phyloP scores from a whole-genome alignment of 2,329 filamentous ascomycete species.

The Onygenales sp. region DNA sequence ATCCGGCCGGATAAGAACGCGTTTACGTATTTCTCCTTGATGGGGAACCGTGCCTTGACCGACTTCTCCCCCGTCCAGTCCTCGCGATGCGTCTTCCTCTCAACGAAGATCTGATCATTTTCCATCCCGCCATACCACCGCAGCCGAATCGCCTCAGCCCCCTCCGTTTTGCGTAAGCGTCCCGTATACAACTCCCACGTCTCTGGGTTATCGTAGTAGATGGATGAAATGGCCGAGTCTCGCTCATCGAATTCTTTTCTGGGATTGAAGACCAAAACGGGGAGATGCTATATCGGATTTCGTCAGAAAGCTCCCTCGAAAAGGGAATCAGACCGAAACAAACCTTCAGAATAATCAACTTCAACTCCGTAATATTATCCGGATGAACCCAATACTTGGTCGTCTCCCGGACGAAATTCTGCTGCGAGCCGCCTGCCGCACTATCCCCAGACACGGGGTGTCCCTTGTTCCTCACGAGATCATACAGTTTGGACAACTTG shows the following conservation, averaged over 20 bases:
- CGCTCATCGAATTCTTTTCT: slow-evolving; percentile 90
- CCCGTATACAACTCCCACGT: slow-evolving; percentile 93
- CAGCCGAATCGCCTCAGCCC: slow-evolving; percentile 89
- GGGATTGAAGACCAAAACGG: slow-evolving; percentile 92
- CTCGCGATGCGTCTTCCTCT: slow-evolving; percentile 95
- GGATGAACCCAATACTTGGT: slow-evolving; percentile 99
- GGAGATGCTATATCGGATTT: slow-evolving; percentile 54
- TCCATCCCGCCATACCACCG: slow-evolving; percentile 98
- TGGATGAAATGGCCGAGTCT: slow-evolving; percentile 92
- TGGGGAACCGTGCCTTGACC: slow-evolving; percentile 88
- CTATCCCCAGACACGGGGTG: slow-evolving; percentile 90
- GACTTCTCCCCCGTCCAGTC: slow-evolving; percentile 99
- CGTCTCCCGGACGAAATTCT: slow-evolving; percentile 92
- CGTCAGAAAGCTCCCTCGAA: not conserved
- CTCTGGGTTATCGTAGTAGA: slow-evolving; percentile 94
- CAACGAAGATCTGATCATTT: slow-evolving; percentile 88
- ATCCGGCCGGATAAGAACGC: slow-evolving; percentile 76
- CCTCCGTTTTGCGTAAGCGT: slow-evolving; percentile 93
- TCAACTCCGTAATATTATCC: slow-evolving; percentile 95
- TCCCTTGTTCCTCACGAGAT: slow-evolving; percentile 84
- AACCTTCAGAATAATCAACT: slow-evolving; percentile 88
- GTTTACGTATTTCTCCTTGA: slow-evolving; percentile 98
- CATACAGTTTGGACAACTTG: slow-evolving; percentile 89
- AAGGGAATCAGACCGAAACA: slow-evolving; percentile 5
- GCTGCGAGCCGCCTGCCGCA: slow-evolving; percentile 80